A percentile compares a stretch with the other conserved stretches of the same genome.
Evolutionary conservation across 169 alveolate species (phyloP).

Genomic region (Perkinsus chesapeaki): DNA sequence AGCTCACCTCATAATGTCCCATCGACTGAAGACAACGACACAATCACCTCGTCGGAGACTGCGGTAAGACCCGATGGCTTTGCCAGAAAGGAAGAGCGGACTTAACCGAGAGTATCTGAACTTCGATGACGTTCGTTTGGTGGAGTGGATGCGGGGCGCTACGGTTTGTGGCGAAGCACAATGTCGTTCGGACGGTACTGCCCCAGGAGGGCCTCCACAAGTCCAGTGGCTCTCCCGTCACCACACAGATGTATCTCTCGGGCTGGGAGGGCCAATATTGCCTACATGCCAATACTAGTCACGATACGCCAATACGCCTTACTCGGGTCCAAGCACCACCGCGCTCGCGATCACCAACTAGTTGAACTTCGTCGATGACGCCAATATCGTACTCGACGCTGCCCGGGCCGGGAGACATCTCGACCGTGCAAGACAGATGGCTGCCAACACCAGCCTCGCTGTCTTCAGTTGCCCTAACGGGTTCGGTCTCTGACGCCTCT

Average conservation of each 20-base stretch:
- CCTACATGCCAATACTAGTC: not conserved
- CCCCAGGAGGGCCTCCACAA: not conserved
- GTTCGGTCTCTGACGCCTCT: not conserved
- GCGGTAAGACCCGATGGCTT: not conserved
- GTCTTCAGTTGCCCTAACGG: not conserved
- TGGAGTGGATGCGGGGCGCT: not conserved
- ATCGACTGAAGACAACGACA: not conserved
- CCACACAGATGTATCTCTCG: not conserved
- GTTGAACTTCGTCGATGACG: not conserved
- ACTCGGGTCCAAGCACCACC: conserved; percentile 1
- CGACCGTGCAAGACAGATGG: not conserved
- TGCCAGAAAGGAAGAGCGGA: not conserved
- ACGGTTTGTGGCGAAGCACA: not conserved
- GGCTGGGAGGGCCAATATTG: not conserved
- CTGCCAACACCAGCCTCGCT: not conserved
- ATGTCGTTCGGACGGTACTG: not conserved
- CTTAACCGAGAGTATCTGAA: not conserved
- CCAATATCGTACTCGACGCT: not conserved
- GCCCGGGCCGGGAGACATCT: not conserved
- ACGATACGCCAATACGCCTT: not conserved
- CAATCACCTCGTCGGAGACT: not conserved
- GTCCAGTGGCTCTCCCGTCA: not conserved
- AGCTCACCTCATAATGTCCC: conserved; percentile 1
- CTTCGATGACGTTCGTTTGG: not conserved
- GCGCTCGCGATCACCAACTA: not conserved